Percentiles rank a stretch among this genome's conserved stretches.
phyloP scores from a whole-genome alignment of 2,329 filamentous ascomycete genomes.

The Chaetomiaceae sp. region DNA sequence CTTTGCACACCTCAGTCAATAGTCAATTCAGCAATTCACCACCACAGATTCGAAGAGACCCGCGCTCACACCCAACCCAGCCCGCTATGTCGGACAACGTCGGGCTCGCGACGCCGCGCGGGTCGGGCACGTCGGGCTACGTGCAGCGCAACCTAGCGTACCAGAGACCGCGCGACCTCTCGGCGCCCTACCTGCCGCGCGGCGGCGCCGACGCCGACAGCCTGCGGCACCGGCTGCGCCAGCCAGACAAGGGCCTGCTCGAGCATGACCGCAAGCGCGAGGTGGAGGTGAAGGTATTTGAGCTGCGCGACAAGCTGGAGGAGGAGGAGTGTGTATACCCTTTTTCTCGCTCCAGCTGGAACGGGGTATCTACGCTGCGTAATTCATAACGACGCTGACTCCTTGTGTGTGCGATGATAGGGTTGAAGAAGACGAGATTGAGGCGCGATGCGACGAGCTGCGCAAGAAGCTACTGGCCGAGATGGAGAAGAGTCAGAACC shows the following conservation, averaged over 20 bases:
- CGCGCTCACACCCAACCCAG: background rate
- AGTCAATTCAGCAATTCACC: background rate
- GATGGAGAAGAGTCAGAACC: slow-evolving; percentile 35
- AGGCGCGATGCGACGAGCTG: slow-evolving; percentile 62
- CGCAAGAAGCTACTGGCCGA: slow-evolving; percentile 57
- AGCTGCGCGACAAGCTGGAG: slow-evolving; percentile 83
- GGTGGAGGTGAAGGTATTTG: slow-evolving; percentile 89
- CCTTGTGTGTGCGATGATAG: slow-evolving; percentile 33
- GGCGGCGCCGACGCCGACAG: slow-evolving; percentile 62
- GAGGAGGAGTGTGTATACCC: slow-evolving; percentile 62
- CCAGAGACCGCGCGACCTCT: slow-evolving; percentile 74
- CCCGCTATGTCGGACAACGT: slow-evolving; percentile 86
- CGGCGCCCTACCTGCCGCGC: slow-evolving; percentile 68
- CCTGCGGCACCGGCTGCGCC: slow-evolving; percentile 68
- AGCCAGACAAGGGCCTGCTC: slow-evolving; percentile 86
- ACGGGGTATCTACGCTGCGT: no score
- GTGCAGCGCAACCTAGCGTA: slow-evolving; percentile 93
- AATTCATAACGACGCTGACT: no score
- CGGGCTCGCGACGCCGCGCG: slow-evolving; percentile 86
- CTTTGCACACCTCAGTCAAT: no score
- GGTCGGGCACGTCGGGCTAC: slow-evolving; percentile 93
- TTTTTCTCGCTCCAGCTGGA: no score
- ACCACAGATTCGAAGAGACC: background rate
- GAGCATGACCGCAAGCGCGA: slow-evolving; percentile 90
- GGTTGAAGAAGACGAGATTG: slow-evolving; percentile 85